These are phyloP conservation scores for Pestalotiopsis sp. DNA, from an alignment of 2,329 filamentous ascomycete genomes.

Conservation along the genomic window DNA sequence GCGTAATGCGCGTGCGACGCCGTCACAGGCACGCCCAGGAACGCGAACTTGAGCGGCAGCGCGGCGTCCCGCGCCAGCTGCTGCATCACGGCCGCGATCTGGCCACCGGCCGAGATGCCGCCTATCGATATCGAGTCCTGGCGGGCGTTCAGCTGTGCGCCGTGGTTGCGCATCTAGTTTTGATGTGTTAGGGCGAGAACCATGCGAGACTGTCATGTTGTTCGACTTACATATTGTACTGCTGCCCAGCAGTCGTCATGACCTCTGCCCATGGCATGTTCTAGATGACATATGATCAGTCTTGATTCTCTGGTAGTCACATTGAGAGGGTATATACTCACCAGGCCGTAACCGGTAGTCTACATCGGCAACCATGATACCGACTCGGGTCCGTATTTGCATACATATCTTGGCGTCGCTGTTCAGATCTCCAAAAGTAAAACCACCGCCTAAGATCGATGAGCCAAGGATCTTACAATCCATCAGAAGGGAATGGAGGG, in stretches of 20 bases:
- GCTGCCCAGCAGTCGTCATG: slow-evolving; percentile 9
- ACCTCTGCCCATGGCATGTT: slow-evolving; percentile 4
- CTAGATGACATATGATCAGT: neutral
- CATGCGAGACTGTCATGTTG: neutral
- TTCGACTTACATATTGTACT: slow-evolving; percentile 5
- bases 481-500: too few relatives aligned
- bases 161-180: neutral
- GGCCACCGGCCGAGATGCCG: slow-evolving; percentile 9
- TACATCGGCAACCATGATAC: slow-evolving; percentile 8
- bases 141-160: neutral
- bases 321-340: neutral
- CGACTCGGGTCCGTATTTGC: slow-evolving; percentile 1
- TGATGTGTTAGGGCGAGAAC: neutral
- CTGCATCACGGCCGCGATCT: slow-evolving; percentile 9
- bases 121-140: slow-evolving; percentile 10
- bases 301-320: neutral
- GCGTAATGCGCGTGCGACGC: slow-evolving; percentile 7
- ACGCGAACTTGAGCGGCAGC: slow-evolving; percentile 1
- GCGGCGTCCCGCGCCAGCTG: slow-evolving; percentile 1
- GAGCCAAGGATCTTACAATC: neutral
- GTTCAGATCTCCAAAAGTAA: slow-evolving; percentile 6
- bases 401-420: slow-evolving; percentile 11
- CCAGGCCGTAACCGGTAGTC: slow-evolving; percentile 8
- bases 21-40: neutral
- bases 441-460: neutral